phyloP scores from a whole-genome alignment of 768 basidiomycete genomes.

The Austroboletus festivus region DNA sequence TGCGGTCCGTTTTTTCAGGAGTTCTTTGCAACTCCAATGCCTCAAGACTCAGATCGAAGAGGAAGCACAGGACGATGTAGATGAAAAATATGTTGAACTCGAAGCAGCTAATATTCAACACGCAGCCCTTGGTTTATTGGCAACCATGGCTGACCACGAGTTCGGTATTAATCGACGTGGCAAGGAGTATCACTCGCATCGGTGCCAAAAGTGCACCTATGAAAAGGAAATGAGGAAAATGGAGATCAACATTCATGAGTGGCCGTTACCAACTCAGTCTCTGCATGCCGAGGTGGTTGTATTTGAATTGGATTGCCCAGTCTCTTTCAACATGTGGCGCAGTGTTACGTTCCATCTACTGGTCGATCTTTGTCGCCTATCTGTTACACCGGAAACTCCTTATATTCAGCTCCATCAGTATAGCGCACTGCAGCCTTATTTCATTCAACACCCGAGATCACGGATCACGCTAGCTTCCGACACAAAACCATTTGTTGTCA shows the following conservation, averaged over 20 bases:
- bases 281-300: slow-evolving; percentile 21
- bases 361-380: slow-evolving; percentile 30
- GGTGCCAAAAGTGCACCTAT: slow-evolving; percentile 30
- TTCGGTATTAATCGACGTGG: not conserved
- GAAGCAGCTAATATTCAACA: slow-evolving; percentile 8
- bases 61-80: slow-evolving; percentile 18
- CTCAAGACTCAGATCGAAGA: slow-evolving; percentile 30
- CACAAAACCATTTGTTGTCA: slow-evolving; percentile 29
- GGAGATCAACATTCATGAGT: slow-evolving; percentile 38
- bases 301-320: too few relatives aligned
- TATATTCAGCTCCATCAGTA: slow-evolving; percentile 5
- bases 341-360: slow-evolving; percentile 25
- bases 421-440: not conserved
- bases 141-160: too few relatives aligned
- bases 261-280: slow-evolving; percentile 40
- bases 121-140: not conserved
- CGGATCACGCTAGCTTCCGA: slow-evolving; percentile 38
- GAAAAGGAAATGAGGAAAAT: slow-evolving; percentile 12
- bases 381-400: not conserved
- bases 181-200: not conserved
- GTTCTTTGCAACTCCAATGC: slow-evolving; percentile 13
- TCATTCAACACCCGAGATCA: slow-evolving; percentile 4
- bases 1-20: slow-evolving; percentile 31
- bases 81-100: slow-evolving; percentile 29
- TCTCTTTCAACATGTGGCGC: slow-evolving; percentile 38